Evolutionary conservation across 2,329 filamentous ascomycete species (phyloP).

Genomic region (Paramyrothecium roridum): DNA sequence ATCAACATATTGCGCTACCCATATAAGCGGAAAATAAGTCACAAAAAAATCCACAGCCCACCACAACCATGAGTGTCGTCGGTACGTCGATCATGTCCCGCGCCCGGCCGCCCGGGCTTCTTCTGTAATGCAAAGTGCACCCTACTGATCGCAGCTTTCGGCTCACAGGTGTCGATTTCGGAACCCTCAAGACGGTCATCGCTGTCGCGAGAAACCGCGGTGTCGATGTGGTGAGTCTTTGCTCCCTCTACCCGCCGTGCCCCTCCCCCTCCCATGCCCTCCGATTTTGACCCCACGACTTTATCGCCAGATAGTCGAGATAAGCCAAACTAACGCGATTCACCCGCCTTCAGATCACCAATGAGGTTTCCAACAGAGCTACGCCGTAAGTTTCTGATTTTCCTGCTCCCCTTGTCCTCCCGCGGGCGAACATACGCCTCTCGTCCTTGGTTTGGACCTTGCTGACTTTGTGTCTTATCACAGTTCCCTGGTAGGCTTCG

Average conservation of each 20-base stretch:
- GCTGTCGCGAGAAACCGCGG: conserved; percentile 97
- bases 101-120: neutral
- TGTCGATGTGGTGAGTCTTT: conserved; percentile 88
- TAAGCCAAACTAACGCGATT: conserved; percentile 10
- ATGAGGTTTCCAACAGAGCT: conserved; percentile 97
- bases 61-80: conserved; percentile 52
- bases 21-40: conserved; percentile 6
- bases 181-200: conserved; percentile 94
- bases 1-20: neutral
- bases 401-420: conserved; percentile 5
- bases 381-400: conserved; percentile 74
- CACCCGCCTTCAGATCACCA: conserved; percentile 69
- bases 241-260: conserved; percentile 5
- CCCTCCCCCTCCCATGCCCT: conserved; percentile 1
- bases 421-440: neutral
- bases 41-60: conserved; percentile 15
- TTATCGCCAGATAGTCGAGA: conserved; percentile 1
- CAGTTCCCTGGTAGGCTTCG: conserved; percentile 92
- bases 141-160: conserved; percentile 2
- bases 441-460: conserved; percentile 10
- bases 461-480: conserved; percentile 16
- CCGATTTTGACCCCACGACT: neutral
- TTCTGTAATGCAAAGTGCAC: neutral
- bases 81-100: conserved; percentile 35
- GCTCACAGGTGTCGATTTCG: conserved; percentile 80